Evolutionary conservation across 768 basidiomycete species (phyloP).

Genomic region (Macrocybe gigantea): DNA sequence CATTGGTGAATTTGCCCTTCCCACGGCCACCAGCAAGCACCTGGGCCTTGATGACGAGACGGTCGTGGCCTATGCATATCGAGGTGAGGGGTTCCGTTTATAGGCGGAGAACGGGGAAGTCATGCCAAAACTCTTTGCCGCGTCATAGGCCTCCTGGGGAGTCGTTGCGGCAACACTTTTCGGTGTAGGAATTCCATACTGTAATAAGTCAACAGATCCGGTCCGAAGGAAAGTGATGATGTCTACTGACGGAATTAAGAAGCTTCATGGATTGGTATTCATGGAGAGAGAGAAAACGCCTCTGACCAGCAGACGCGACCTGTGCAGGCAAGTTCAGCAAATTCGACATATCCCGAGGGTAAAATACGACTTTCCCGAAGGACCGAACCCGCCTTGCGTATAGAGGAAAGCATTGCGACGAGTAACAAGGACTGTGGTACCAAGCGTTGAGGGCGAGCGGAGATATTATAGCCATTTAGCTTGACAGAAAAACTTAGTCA

Average conservation of each 20-base stretch:
- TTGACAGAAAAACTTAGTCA: slow-evolving; percentile 33
- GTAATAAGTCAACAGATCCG: slow-evolving; percentile 1
- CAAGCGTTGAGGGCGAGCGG: slow-evolving; percentile 13
- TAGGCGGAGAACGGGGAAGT: not conserved
- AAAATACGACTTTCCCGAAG: slow-evolving; percentile 45
- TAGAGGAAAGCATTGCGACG: slow-evolving; percentile 56
- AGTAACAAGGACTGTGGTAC: slow-evolving; percentile 14
- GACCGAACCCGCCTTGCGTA: slow-evolving; percentile 59
- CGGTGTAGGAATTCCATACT: slow-evolving; percentile 97
- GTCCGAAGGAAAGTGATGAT: not conserved
- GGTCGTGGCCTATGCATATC: slow-evolving; percentile 48
- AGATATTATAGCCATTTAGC: not conserved
- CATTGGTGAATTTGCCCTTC: slow-evolving; percentile 94
- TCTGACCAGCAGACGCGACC: slow-evolving; percentile 76
- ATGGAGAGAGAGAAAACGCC: slow-evolving; percentile 91
- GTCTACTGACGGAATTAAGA: slow-evolving; percentile 73
- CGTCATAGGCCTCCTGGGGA: slow-evolving; percentile 83
- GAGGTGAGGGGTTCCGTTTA: slow-evolving; percentile 4
- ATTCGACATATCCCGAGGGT: not conserved
- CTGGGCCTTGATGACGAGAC: slow-evolving; percentile 96
- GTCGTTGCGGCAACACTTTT: slow-evolving; percentile 85
- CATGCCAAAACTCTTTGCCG: slow-evolving; percentile 85
- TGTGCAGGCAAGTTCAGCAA: slow-evolving; percentile 20
- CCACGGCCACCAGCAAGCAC: slow-evolving; percentile 98
- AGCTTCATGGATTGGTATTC: slow-evolving; percentile 97